A percentile compares a stretch with the other conserved stretches of the same genome.
phyloP scores from a whole-genome alignment of 305 asterid genomes.

The Ruellia speciosa region DNA sequence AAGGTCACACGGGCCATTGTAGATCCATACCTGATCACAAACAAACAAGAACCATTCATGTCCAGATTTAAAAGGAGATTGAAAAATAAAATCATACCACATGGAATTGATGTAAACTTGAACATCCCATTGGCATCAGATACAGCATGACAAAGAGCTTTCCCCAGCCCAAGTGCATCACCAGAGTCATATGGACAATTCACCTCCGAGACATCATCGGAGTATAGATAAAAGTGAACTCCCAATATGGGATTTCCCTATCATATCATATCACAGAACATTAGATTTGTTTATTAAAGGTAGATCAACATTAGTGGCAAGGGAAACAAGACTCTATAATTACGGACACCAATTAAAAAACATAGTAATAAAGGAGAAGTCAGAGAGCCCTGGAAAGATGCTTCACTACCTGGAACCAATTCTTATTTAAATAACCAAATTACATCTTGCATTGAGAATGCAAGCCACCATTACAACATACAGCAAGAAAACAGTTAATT shows the following conservation, averaged over 20 bases:
- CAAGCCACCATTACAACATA: not conserved
- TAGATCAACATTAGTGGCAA: conserved; percentile 1
- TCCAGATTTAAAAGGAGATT: not conserved
- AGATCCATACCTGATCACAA: no score
- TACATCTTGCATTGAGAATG: conserved; percentile 12
- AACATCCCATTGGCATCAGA: conserved; percentile 91
- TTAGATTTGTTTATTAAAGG: conserved; percentile 14
- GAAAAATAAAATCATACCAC: conserved; percentile 50
- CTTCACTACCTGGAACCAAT: conserved; percentile 7
- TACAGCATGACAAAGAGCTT: conserved; percentile 81
- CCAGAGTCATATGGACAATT: conserved; percentile 71
- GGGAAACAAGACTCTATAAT: conserved; percentile 4
- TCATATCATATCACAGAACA: conserved; percentile 24
- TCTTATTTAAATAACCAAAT: not conserved
- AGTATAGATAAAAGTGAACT: conserved; percentile 78
- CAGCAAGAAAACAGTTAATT: conserved; percentile 3
- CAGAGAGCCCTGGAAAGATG: conserved; percentile 8
- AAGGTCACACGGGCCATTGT: no score
- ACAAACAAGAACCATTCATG: not conserved
- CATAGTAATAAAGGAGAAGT: not conserved
- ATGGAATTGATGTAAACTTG: conserved; percentile 67
- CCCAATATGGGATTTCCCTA: conserved; percentile 97
- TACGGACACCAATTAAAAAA: conserved; percentile 12
- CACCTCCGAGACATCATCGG: conserved; percentile 70
- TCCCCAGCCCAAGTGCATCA: conserved; percentile 64